These are phyloP conservation scores for Ustulina deusta DNA, from an alignment of 2,329 filamentous ascomycete species.

Conservation along the genomic window DNA sequence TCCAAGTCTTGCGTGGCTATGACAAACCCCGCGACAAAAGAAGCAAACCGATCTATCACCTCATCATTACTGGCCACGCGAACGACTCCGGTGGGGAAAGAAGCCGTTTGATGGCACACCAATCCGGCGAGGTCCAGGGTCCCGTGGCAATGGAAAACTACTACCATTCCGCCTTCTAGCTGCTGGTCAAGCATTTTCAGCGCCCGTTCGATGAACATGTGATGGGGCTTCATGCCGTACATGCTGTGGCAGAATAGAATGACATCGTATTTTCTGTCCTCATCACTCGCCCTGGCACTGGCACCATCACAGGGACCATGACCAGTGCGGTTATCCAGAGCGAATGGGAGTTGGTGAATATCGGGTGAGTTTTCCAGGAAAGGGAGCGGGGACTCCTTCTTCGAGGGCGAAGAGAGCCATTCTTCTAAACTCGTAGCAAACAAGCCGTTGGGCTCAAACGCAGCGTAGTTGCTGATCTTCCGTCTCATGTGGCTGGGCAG, in stretches of 20 bases:
- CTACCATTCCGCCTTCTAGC: conserved; percentile 58
- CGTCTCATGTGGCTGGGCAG: conserved; percentile 58
- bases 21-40: conserved; percentile 63
- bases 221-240: conserved; percentile 68
- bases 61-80: conserved; percentile 59
- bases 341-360: conserved; percentile 58
- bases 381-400: conserved; percentile 54
- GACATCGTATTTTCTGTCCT: conserved; percentile 61
- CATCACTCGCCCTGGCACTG: conserved; percentile 39
- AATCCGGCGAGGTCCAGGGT: conserved; percentile 60
- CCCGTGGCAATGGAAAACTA: conserved; percentile 67
- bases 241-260: conserved; percentile 74
- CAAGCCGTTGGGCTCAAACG: conserved; percentile 64
- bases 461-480: conserved; percentile 63
- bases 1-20: conserved; percentile 52
- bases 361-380: conserved; percentile 54
- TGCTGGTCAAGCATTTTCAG: conserved; percentile 60
- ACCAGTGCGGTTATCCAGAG: conserved; percentile 44
- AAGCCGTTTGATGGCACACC: conserved; percentile 60
- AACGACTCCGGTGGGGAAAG: conserved; percentile 60
- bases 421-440: conserved; percentile 60
- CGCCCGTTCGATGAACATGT: conserved; percentile 58
- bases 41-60: conserved; percentile 62
- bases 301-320: conserved; percentile 34
- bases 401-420: conserved; percentile 53